phyloP scores from a whole-genome alignment of 2,329 filamentous ascomycete species.

The Endoconidiophora polonica region DNA sequence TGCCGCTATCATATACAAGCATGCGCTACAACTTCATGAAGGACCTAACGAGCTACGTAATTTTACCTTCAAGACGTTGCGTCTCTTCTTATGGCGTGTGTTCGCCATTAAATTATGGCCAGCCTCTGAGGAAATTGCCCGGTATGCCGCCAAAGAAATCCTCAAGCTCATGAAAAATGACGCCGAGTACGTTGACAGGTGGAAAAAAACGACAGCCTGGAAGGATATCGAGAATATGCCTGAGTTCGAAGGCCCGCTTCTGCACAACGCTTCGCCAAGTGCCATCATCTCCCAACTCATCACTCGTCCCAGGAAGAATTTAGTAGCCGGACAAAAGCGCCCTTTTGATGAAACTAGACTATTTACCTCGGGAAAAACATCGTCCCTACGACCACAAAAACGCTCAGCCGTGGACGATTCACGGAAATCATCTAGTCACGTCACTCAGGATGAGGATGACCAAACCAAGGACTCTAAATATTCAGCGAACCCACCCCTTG shows the following conservation, averaged over 20 bases:
- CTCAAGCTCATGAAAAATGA: conserved; percentile 10
- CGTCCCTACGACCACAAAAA: conserved; percentile 8
- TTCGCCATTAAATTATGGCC: conserved; percentile 2
- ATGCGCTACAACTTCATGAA: too few species aligned
- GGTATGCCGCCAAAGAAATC: conserved; percentile 5
- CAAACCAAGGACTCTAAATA: not conserved
- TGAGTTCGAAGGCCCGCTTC: not conserved
- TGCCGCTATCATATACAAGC: too few species aligned
- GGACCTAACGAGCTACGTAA: too few species aligned
- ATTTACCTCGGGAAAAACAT: conserved; percentile 3
- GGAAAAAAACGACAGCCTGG: conserved; percentile 2
- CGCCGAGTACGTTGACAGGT: not conserved
- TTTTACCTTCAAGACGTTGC: not conserved
- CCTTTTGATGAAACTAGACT: conserved; percentile 2
- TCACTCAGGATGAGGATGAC: not conserved
- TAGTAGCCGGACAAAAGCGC: conserved; percentile 4
- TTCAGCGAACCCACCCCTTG: not conserved
- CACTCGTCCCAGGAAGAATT: too few species aligned
- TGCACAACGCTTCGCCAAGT: too few species aligned
- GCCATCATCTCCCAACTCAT: too few species aligned
- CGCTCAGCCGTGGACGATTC: not conserved
- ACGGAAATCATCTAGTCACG: not conserved
- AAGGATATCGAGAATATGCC: not conserved
- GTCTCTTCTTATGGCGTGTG: not conserved
- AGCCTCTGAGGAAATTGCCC: not conserved